A percentile compares a stretch with the other conserved stretches of the same genome.
Evolutionary conservation across 2,329 filamentous ascomycete genomes (phyloP).

Genomic region (Diaporthe sp.): DNA sequence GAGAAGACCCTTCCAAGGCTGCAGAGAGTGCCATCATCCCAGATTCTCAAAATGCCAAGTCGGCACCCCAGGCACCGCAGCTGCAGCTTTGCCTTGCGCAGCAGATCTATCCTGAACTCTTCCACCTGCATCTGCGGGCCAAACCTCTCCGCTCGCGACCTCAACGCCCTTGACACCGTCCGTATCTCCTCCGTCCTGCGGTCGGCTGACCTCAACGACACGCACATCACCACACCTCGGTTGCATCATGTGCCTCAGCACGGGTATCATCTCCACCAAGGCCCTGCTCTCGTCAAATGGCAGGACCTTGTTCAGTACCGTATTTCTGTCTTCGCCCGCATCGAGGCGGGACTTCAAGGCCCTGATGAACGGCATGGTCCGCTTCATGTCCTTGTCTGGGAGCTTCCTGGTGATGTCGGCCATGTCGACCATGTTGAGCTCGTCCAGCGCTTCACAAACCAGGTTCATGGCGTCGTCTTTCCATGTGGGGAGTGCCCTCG

Average conservation of each 20-base stretch:
- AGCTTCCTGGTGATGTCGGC: background rate
- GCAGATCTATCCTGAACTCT: background rate
- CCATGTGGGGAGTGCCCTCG: constrained; percentile 9
- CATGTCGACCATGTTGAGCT: constrained; percentile 6
- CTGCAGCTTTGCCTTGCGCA: constrained; percentile 10
- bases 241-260: constrained; percentile 11
- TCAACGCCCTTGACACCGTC: constrained; percentile 8
- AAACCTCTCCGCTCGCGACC: constrained; percentile 10
- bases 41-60: constrained; percentile 8
- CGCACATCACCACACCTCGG: constrained; percentile 2
- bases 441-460: constrained; percentile 7
- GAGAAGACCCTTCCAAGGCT: background rate
- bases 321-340: constrained; percentile 11
- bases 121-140: constrained; percentile 9
- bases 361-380: background rate
- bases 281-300: constrained; percentile 6
- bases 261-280: constrained; percentile 8
- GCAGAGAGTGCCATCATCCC: background rate
- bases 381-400: constrained; percentile 6
- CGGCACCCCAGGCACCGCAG: constrained; percentile 8
- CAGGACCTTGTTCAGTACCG: constrained; percentile 8
- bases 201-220: constrained; percentile 3
- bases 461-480: constrained; percentile 11
- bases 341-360: constrained; percentile 3
- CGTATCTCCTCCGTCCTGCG: background rate